These are phyloP conservation scores for Iris macrosiphon DNA, from an alignment of 106 monocot genomes.

Conservation along the genomic window DNA sequence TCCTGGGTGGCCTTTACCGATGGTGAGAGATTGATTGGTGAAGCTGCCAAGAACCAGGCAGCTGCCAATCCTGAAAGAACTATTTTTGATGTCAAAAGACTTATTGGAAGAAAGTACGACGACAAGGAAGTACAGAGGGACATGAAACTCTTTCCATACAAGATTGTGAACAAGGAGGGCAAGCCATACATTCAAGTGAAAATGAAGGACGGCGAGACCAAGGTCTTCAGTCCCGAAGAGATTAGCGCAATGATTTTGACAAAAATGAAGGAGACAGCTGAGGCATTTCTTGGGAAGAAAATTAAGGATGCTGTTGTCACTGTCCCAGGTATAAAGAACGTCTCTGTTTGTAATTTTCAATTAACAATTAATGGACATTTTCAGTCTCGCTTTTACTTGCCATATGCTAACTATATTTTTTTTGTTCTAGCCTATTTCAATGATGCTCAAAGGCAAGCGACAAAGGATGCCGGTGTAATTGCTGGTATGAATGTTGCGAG, in stretches of 20 bases:
- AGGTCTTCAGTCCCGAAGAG: constrained; percentile 33
- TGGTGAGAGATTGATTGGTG: constrained; percentile 28
- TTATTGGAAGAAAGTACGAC: constrained; percentile 31
- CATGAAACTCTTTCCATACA: constrained; percentile 27
- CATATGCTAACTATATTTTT: neutral
- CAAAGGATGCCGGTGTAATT: constrained; percentile 29
- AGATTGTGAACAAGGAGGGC: constrained; percentile 30
- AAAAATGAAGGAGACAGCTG: constrained; percentile 34
- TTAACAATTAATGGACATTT: neutral
- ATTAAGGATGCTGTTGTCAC: constrained; percentile 38
- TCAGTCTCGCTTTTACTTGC: neutral
- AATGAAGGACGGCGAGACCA: constrained; percentile 29
- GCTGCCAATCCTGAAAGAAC: constrained; percentile 34
- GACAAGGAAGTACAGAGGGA: constrained; percentile 32
- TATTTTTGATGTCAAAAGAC: constrained; percentile 31
- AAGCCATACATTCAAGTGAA: constrained; percentile 26
- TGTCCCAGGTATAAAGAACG: constrained; percentile 17
- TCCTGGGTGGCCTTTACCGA: constrained; percentile 40
- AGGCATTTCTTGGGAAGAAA: constrained; percentile 30
- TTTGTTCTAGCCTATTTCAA: constrained; percentile 21
- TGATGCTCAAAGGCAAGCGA: constrained; percentile 35
- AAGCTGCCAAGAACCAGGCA: constrained; percentile 37
- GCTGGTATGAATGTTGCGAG: constrained; percentile 25
- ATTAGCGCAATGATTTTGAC: constrained; percentile 24
- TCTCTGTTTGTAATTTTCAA: neutral